Percentiles rank a stretch among this genome's conserved stretches.
phyloP scores from a whole-genome alignment of 176 grass and related monocot species.

The Stipa capillata region DNA sequence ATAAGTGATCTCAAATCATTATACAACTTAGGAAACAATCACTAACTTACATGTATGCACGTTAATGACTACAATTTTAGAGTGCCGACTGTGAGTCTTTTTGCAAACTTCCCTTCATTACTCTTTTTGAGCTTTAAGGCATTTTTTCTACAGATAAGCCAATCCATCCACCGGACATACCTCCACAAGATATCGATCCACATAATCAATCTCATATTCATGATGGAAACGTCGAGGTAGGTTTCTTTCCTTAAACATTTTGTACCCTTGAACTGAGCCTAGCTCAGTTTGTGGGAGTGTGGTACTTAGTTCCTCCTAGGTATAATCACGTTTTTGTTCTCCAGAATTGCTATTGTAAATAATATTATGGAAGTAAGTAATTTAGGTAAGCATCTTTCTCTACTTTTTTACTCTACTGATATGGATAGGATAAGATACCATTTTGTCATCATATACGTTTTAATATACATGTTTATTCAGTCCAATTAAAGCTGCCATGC shows the following conservation, averaged over 20 bases:
- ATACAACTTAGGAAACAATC: background rate
- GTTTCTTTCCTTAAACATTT: conserved; percentile 1
- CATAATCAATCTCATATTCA: conserved; percentile 21
- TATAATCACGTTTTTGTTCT: background rate
- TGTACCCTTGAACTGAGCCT: background rate
- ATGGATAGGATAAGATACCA: background rate
- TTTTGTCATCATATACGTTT: background rate
- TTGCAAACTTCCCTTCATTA: background rate
- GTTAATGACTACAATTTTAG: background rate
- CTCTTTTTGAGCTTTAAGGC: background rate
- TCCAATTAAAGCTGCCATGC: background rate
- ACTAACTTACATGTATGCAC: background rate
- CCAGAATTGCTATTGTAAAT: background rate
- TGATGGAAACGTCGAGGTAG: conserved; percentile 27
- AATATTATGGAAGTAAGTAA: background rate
- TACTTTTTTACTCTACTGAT: background rate
- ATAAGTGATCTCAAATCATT: background rate
- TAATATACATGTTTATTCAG: background rate
- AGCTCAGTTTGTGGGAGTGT: background rate
- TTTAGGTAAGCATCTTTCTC: background rate
- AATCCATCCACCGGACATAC: conserved; percentile 15
- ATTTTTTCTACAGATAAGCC: conserved; percentile 35
- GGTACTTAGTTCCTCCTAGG: background rate
- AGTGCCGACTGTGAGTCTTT: background rate
- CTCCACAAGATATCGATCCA: background rate